Evolutionary conservation across 2,329 filamentous ascomycete species (phyloP), one percentile per base, ranked within the genome.

Genomic region (Penicillium sp.): DNA sequence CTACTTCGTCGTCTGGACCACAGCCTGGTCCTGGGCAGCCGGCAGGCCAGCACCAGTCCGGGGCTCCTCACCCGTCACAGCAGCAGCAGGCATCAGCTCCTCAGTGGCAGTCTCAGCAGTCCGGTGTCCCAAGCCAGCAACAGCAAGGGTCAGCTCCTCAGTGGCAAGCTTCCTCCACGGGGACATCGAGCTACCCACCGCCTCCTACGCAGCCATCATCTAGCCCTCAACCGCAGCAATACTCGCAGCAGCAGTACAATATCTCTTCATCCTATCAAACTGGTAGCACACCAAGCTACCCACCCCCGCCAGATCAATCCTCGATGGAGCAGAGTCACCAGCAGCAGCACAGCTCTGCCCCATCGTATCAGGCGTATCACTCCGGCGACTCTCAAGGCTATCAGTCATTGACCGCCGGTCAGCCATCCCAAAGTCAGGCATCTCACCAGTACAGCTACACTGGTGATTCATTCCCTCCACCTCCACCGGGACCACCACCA

Each of bases 391-490:
- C 51, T 13, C 50, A 36, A 16, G 31, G 24, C n/a, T 63, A 61
- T 39, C 35, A 19, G 55, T 53, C 11, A 51, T 50, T 46, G 59
- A 58, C 47, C 58, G 16, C n/a, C 44, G 18, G 18, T 40, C 50
- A 52, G 24, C 24, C 37, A 41, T 41, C 50, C 11, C 37, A 37
- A 4, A 59, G 53, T 11, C 60, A 66, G 11, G 55, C 54, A 2
- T 37, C 57, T 5, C 39, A 58, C 13, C 68, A 68, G 14, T 70
- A 74, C 49, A 65, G 65, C 19, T 71, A 72, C 60, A 65, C 68
- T 52, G 73, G 71, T 9, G 65, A 73, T 46, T 75, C 75, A 3
- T 75, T 74, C 63, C 75, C 76, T 9, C 76, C 75, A 27, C 76
- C 75, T 14, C 76, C 75, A n/a, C 62, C 74, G 27, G 75, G 75